Base-by-base conservation (phyloP, 2,329 filamentous ascomycete genomes). In the Botryotinia convoluta region DNA sequence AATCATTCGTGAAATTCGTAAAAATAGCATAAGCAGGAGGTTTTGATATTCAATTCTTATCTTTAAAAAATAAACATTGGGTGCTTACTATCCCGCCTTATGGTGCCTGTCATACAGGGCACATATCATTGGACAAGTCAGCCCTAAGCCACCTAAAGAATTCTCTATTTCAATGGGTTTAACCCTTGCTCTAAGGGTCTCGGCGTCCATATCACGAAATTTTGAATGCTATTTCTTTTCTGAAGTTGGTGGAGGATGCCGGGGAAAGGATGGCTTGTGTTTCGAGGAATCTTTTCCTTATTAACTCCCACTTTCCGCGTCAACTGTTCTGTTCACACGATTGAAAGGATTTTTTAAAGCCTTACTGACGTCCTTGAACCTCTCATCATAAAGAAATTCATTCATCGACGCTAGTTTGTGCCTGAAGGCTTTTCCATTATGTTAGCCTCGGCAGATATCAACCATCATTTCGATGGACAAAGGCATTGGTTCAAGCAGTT, bases 381-480 rank as follows among this genome's bases (percentile, higher is more conserved):
- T 57, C n/a, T 12, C 12, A 45, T 29, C 29, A 63, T 29, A 9
- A 45, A 22, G 20, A n/a, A 18, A 18, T 57, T 1, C 12, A 22
- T 39, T 44, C 29, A 37, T 16, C 18, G 12, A 62, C n/a, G 26
- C 26, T 48, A 9, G 12, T 12, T 26, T 29, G 6, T 9, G 18
- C 48, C 10, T 8, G 3, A 61, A 4, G n/a, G 10, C 4, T 18
- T 12, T 26, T 26, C 3, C 10, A 39, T 29, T 4, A 72, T 72
- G 71, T 72, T 63, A 29, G 54, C 62, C 0, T 26, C 22, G 9
- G 72, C 62, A 8, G 72, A 73, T 44, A 72, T 73, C 18, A 73
- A 73, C 54, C 72, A 72, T 29, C 32, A 73, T 18, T 73, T 67
- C 5, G 68, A 73, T 61, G 72, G 72, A 3, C 26, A 51, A 29